Percentiles rank a stretch among this genome's conserved stretches.
phyloP scores from a whole-genome alignment of 176 grass and related monocot species.

The Ampelocalamus luodianensis region DNA sequence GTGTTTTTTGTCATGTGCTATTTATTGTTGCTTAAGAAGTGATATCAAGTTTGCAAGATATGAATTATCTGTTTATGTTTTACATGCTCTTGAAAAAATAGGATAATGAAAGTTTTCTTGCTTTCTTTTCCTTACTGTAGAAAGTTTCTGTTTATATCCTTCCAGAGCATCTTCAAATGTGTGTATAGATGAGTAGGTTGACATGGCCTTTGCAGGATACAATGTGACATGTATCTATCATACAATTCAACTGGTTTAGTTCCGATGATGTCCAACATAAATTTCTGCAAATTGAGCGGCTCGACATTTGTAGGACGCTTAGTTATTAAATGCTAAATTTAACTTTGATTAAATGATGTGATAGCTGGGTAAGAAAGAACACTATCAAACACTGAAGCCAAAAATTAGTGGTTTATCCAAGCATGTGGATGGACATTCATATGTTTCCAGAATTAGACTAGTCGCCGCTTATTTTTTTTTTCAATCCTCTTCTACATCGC shows the following conservation, averaged over 20 bases:
- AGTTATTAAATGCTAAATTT: neutral
- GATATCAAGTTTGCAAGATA: neutral
- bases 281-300: too few species aligned
- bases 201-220: neutral
- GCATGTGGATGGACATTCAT: neutral
- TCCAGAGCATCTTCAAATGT: neutral
- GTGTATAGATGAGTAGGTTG: neutral
- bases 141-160: neutral
- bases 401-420: slow-evolving; percentile 10
- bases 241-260: neutral
- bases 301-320: neutral
- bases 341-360: neutral
- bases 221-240: neutral
- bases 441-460: neutral
- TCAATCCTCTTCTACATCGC: neutral
- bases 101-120: neutral
- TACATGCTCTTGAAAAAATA: neutral
- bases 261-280: neutral
- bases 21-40: slow-evolving; percentile 18
- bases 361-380: neutral
- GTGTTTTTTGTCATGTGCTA: neutral
- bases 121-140: neutral
- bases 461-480: neutral
- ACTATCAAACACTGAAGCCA: neutral
- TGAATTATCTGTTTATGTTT: neutral